Evolutionary conservation across 352 stramenopile species (phyloP).

Genomic region (Lagenidium giganteum): DNA sequence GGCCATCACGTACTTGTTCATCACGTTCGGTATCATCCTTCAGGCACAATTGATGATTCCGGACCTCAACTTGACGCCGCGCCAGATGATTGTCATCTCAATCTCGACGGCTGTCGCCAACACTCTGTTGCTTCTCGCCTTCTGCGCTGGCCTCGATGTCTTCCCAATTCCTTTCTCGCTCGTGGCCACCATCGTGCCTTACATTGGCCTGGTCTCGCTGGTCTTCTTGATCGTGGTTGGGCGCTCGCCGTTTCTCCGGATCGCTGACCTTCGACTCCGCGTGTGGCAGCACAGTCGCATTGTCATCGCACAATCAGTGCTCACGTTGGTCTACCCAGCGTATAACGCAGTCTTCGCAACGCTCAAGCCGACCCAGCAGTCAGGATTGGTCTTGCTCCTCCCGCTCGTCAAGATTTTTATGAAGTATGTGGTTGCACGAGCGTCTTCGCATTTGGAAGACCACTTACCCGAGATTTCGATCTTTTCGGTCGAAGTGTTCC

Average conservation of each 20-base stretch:
- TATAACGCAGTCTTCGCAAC: constrained; percentile 18
- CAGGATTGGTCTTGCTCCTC: constrained; percentile 14
- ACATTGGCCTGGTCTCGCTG: constrained; percentile 4
- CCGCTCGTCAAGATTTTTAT: constrained; percentile 17
- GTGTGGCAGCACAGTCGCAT: constrained; percentile 10
- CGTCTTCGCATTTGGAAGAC: constrained; percentile 19
- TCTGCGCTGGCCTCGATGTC: constrained; percentile 3
- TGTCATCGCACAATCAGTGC: constrained; percentile 5
- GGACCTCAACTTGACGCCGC: constrained; percentile 7
- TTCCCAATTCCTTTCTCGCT: constrained; percentile 18
- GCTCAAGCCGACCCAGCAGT: constrained; percentile 10
- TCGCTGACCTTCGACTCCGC: background rate
- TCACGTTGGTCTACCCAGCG: constrained; percentile 11
- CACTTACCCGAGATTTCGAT: constrained; percentile 29
- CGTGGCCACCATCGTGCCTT: constrained; percentile 8
- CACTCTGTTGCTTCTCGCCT: background rate
- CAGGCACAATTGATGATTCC: constrained; percentile 11
- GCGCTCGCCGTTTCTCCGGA: background rate
- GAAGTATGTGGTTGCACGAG: constrained; percentile 15
- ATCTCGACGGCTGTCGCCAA: background rate
- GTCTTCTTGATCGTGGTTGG: constrained; percentile 8
- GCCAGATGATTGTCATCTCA: constrained; percentile 6
- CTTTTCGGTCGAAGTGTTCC: constrained; percentile 36
- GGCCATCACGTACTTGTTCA: constrained; percentile 1
- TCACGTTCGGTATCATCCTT: constrained; percentile 1